Evolutionary conservation across 2,329 filamentous ascomycete species (phyloP).

Genomic region (Apiospora marii): DNA sequence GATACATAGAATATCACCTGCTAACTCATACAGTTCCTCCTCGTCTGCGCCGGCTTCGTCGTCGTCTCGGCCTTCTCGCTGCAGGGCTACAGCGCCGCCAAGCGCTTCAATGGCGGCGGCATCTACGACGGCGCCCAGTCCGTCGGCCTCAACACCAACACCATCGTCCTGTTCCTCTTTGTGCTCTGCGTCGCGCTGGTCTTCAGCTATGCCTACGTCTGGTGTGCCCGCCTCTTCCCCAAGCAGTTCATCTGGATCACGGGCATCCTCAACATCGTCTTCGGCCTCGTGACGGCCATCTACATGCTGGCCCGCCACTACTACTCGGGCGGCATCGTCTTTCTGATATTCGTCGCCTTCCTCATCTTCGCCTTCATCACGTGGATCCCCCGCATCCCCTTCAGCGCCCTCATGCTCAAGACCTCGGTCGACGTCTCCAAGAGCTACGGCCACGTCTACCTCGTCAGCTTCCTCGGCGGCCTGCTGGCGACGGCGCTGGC

Average conservation of each 20-base stretch:
- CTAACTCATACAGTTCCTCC: constrained; percentile 62
- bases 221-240: constrained; percentile 77
- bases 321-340: constrained; percentile 87
- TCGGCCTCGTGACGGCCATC: constrained; percentile 84
- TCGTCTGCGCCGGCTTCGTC: constrained; percentile 75
- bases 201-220: constrained; percentile 80
- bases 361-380: constrained; percentile 83
- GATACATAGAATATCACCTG: constrained; percentile 4
- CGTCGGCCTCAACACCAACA: constrained; percentile 80
- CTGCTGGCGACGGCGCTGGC: constrained; percentile 77
- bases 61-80: constrained; percentile 80
- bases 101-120: constrained; percentile 70
- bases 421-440: constrained; percentile 87
- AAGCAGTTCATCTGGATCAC: constrained; percentile 95
- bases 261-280: constrained; percentile 84
- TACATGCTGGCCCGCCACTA: constrained; percentile 83
- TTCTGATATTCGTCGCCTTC: constrained; percentile 83
- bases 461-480: constrained; percentile 85
- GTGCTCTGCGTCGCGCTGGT: constrained; percentile 76
- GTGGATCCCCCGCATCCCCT: constrained; percentile 91
- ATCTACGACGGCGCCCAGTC: constrained; percentile 75
- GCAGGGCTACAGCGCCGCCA: constrained; percentile 71
- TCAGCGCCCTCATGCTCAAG: constrained; percentile 88
- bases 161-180: constrained; percentile 84
- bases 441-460: constrained; percentile 83